A percentile compares a stretch with the other conserved stretches of the same genome.
Evolutionary conservation across 2,329 filamentous ascomycete species (phyloP).

Genomic region (Ophiostoma australiae): DNA sequence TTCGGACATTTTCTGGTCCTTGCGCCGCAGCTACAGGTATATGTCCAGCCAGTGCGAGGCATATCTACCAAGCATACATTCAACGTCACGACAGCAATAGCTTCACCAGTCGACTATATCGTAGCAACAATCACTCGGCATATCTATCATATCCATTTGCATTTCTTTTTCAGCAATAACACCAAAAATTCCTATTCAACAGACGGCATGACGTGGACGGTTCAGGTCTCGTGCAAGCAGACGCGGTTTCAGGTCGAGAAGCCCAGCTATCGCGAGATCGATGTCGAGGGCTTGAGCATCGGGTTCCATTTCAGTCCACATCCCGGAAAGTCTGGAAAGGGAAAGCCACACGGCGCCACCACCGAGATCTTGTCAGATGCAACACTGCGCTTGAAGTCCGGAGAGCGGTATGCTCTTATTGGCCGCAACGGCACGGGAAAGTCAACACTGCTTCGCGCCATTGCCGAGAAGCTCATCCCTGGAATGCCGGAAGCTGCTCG

Average conservation of each 20-base stretch:
- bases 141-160: background rate
- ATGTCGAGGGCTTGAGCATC: constrained; percentile 69
- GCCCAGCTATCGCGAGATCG: constrained; percentile 56
- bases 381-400: constrained; percentile 65
- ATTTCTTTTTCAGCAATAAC: background rate
- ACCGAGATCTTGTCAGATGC: constrained; percentile 64
- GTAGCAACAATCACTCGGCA: background rate
- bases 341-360: background rate
- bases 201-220: constrained; percentile 33
- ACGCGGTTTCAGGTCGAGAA: constrained; percentile 59
- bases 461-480: constrained; percentile 73
- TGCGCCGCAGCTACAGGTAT: background rate
- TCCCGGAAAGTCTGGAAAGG: background rate
- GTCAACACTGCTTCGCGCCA: constrained; percentile 69
- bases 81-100: background rate
- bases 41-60: background rate
- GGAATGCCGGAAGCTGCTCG: constrained; percentile 64
- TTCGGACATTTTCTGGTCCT: too few relatives aligned
- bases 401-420: constrained; percentile 69
- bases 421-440: constrained; percentile 81
- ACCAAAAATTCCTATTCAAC: background rate
- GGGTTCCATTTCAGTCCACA: constrained; percentile 35
- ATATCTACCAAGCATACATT: background rate
- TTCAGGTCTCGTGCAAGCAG: constrained; percentile 62
- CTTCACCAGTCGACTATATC: background rate